Conservation (phyloP, 2,329 filamentous ascomycete genomes). For the Alternaria rosae region DNA sequence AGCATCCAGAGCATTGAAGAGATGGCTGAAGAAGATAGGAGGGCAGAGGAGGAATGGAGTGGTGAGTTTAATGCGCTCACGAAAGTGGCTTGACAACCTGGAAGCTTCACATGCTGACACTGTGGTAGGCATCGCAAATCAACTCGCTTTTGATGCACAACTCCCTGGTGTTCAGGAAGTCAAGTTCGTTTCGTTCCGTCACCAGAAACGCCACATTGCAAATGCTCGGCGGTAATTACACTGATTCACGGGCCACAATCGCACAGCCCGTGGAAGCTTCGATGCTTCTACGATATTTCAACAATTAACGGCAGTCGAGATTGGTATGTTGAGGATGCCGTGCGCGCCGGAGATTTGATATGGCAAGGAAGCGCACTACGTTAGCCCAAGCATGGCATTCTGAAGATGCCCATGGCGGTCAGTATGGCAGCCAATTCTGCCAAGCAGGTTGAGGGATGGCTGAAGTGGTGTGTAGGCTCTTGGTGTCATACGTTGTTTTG, state of each 20-base stretch:
- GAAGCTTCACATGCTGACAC: not conserved
- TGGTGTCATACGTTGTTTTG: not conserved
- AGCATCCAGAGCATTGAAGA: conserved; percentile 17
- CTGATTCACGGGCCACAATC: not conserved
- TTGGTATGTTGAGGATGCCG: not conserved
- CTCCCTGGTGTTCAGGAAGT: conserved; percentile 9
- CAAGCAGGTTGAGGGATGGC: not conserved
- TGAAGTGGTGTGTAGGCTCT: not conserved
- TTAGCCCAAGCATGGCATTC: not conserved
- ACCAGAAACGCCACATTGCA: not conserved
- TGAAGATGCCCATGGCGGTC: not conserved
- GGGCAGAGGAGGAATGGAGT: conserved; percentile 11
- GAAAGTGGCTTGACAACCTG: not conserved
- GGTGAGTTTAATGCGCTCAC: conserved; percentile 1
- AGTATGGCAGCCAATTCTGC: not conserved
- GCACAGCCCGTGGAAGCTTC: not conserved
- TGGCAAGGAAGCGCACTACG: not conserved
- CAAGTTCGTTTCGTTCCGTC: not conserved
- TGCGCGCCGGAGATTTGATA: not conserved
- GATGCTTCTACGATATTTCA: not conserved
- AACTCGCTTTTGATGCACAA: conserved; percentile 6
- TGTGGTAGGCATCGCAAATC: conserved; percentile 3
- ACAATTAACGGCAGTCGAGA: not conserved
- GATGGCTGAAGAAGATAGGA: conserved; percentile 14
- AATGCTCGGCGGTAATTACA: not conserved